A percentile compares a stretch with the other conserved stretches of the same genome.
phyloP scores from a whole-genome alignment of 768 basidiomycete species.

The Boletales sp. region DNA sequence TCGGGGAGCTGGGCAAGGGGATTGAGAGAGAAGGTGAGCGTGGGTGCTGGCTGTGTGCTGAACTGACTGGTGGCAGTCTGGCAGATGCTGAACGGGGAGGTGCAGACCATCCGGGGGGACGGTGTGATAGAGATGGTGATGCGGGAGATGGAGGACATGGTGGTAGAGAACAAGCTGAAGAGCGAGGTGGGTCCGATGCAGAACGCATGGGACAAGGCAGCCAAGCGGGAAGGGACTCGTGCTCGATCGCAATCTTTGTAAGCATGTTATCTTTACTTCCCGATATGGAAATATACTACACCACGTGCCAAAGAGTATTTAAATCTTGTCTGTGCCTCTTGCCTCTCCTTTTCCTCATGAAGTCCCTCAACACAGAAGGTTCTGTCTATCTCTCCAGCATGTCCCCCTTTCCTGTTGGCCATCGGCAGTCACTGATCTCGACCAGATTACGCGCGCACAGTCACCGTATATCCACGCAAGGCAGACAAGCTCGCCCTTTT shows the following conservation, averaged over 20 bases:
- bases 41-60: no score
- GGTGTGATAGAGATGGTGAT: slow-evolving; percentile 41
- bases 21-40: slow-evolving; percentile 55
- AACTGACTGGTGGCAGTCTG: slow-evolving; percentile 37
- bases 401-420: neutral
- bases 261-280: slow-evolving; percentile 6
- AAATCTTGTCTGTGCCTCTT: no score
- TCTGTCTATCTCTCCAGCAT: neutral
- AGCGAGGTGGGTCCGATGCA: slow-evolving; percentile 53
- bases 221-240: slow-evolving; percentile 20
- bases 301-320: slow-evolving; percentile 7
- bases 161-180: slow-evolving; percentile 61
- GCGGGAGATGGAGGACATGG: slow-evolving; percentile 60
- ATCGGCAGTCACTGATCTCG: neutral
- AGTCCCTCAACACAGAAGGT: slow-evolving; percentile 6
- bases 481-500: slow-evolving; percentile 15
- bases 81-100: slow-evolving; percentile 48
- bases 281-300: slow-evolving; percentile 12
- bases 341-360: no score
- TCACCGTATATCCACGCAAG: slow-evolving; percentile 11
- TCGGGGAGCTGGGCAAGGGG: slow-evolving; percentile 39
- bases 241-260: slow-evolving; percentile 29
- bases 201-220: slow-evolving; percentile 48
- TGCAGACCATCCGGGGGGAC: slow-evolving; percentile 45
- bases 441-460: slow-evolving; percentile 18